Base-by-base conservation (phyloP, 306 rosid genomes). In the Quercus robur region DNA sequence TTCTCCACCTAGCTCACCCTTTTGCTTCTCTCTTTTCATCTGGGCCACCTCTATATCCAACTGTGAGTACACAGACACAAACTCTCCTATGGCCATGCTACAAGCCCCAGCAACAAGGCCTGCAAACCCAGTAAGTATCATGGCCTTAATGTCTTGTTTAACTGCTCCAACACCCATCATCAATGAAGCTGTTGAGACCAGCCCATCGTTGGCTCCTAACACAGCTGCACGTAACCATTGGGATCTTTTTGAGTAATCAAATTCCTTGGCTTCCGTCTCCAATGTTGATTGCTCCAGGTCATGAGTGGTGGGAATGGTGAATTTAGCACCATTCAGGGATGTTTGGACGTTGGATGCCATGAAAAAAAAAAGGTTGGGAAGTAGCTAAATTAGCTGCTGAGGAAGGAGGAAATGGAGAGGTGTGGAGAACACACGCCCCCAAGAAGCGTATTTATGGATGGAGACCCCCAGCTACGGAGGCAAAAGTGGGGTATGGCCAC, bases 151-250 rank as follows among this genome's bases (percentile, higher is more conserved):
- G 77, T 93, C 98, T 44, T 93, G 92, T 52, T 86, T 91, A 0
- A 93, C 98, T 0, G 99, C 99, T 57, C 99, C 99, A 0, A 95
- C 91, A 10, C 99, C 99, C 97, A 95, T 87, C 97, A 95, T 95
- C 0, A 95, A 72, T 0, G 99, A 93, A 20, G 99, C 97, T 5
- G 98, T 95, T 1, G 99, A 95, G 66, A 95, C 91, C 78, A 95
- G 75, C 2, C 99, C 99, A 51, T 95, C 99, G 75, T 93, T 95
- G 78, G 98, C 99, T 4, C 99, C 99, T 5, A 95, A 87, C 3
- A 93, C 97, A 0, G 99, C 98, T 0, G 99, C 99, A 0, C 99
- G 89, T 4, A 95, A 88, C 99, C 99, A 95, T 52, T 95, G 99
- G 5, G 99, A 90, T 25, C 99, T 87, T 77, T 90, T 95, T 0